Evolutionary conservation across 2,329 filamentous ascomycete species (phyloP).

Genomic region (Diaporthe citrichinensis): DNA sequence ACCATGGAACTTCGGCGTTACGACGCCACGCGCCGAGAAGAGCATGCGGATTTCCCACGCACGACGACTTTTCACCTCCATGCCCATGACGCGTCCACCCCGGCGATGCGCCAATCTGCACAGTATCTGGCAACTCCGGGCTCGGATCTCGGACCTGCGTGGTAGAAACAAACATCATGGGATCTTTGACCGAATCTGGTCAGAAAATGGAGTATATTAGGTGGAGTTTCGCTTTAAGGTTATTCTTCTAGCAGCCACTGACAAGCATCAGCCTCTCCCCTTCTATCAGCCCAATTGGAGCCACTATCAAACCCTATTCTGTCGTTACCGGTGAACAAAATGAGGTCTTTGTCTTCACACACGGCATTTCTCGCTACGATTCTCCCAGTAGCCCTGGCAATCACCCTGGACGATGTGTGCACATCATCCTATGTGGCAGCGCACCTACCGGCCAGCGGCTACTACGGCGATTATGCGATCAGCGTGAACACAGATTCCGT

Average conservation of each 20-base stretch:
- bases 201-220: neutral
- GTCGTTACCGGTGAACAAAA: constrained; percentile 7
- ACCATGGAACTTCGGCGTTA: neutral
- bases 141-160: constrained; percentile 10
- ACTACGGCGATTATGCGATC: constrained; percentile 32
- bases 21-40: neutral
- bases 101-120: neutral
- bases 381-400: neutral
- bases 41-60: neutral
- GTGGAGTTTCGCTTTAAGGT: neutral
- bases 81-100: neutral
- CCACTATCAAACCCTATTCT: neutral
- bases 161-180: neutral
- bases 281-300: neutral
- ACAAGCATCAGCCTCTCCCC: neutral
- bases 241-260: neutral
- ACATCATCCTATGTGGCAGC: constrained; percentile 58
- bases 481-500: constrained; percentile 51
- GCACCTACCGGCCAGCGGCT: constrained; percentile 52
- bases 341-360: constrained; percentile 40
- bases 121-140: neutral
- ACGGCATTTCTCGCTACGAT: constrained; percentile 44
- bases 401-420: constrained; percentile 58
- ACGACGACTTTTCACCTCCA: neutral
- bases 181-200: neutral